Conservation (phyloP, 805 yeast genomes). For the Candida cerambycidarum region DNA sequence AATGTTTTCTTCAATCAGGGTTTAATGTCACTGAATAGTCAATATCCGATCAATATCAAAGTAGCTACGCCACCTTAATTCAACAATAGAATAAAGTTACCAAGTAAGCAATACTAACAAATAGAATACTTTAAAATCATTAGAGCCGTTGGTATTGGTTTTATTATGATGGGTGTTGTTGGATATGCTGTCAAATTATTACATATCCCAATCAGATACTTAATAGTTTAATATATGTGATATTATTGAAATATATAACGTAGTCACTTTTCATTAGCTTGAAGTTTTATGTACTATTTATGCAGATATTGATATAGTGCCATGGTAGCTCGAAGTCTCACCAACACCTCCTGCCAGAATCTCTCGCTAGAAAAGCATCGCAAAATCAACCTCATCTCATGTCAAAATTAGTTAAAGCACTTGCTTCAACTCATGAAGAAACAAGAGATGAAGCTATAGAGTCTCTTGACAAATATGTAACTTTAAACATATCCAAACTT, state of each 20-base stretch:
- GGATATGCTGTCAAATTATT: conserved; percentile 93
- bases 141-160: conserved; percentile 96
- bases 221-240: conserved; percentile 63
- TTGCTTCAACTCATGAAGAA: conserved; percentile 79
- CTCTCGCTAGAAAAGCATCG: background rate
- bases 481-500: conserved; percentile 42
- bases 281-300: too few relatives aligned
- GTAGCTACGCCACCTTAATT: too few relatives aligned
- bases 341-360: too few relatives aligned
- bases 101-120: conserved; percentile 10
- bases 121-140: conserved; percentile 79
- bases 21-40: too few relatives aligned
- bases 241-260: background rate
- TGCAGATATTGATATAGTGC: too few relatives aligned
- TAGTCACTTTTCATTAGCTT: too few relatives aligned
- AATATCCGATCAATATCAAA: too few relatives aligned
- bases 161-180: conserved; percentile 95
- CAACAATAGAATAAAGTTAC: too few relatives aligned
- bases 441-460: conserved; percentile 55
- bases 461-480: conserved; percentile 13
- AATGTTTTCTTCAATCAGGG: too few relatives aligned
- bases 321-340: too few relatives aligned
- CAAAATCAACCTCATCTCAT: conserved; percentile 6
- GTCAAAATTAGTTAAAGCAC: conserved; percentile 67
- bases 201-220: conserved; percentile 94